Percentiles rank a stretch among this genome's conserved stretches.
Evolutionary conservation across 176 grass and related monocot species (phyloP).

Genomic region (Cenchrus purpureus): DNA sequence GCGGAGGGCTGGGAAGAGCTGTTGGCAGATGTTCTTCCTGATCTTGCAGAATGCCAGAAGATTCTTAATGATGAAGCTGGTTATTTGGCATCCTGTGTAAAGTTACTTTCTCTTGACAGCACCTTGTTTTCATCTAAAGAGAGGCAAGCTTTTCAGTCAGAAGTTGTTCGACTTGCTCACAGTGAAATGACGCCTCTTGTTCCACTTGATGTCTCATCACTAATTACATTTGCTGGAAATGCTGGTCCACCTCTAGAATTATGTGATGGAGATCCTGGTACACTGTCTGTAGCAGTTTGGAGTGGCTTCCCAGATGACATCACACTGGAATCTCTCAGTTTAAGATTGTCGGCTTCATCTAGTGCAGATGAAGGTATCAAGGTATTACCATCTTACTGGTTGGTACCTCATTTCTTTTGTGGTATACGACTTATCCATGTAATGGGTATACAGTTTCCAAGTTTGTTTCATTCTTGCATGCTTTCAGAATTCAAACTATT

Average conservation of each 20-base stretch:
- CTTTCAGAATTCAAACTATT: conserved; percentile 26
- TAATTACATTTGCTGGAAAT: conserved; percentile 94
- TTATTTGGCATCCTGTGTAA: conserved; percentile 89
- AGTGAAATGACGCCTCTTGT: conserved; percentile 92
- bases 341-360: conserved; percentile 79
- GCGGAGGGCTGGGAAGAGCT: conserved; percentile 96
- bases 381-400: conserved; percentile 56
- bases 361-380: conserved; percentile 87
- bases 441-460: conserved; percentile 20
- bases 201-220: conserved; percentile 93
- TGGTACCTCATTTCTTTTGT: conserved; percentile 12
- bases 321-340: conserved; percentile 80
- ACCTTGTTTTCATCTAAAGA: conserved; percentile 84
- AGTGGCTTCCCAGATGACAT: conserved; percentile 94
- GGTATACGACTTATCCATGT: conserved; percentile 21
- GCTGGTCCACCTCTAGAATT: conserved; percentile 78
- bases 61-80: conserved; percentile 93
- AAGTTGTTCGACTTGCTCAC: conserved; percentile 94
- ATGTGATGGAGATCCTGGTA: conserved; percentile 96
- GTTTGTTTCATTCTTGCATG: conserved; percentile 26
- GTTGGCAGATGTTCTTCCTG: conserved; percentile 87
- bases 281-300: conserved; percentile 82
- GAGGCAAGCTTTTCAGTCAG: conserved; percentile 86
- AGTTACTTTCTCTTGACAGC: conserved; percentile 83
- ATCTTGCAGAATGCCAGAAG: conserved; percentile 97